Conservation (phyloP, 2,329 filamentous ascomycete genomes). For the Phyllosticta capitalensis region DNA sequence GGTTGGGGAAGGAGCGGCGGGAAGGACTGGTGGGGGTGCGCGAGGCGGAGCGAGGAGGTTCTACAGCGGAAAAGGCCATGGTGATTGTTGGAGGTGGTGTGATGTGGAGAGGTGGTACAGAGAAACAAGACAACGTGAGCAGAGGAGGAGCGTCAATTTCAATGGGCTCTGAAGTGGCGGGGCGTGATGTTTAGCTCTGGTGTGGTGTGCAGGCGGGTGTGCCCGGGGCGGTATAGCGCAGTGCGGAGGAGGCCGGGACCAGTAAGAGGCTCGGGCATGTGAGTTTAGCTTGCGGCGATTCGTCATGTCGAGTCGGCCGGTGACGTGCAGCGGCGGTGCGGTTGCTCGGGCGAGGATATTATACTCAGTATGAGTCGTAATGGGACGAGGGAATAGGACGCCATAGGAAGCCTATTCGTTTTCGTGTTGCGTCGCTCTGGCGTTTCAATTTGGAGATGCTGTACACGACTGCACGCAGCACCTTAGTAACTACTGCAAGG, state of each 20-base stretch:
- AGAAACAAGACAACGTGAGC: neutral
- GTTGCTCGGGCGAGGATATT: neutral
- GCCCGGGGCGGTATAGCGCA: neutral
- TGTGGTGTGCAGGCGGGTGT: neutral
- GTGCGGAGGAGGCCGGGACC: neutral
- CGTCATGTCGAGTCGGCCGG: neutral
- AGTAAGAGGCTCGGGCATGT: neutral
- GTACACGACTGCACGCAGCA: too few relatives aligned
- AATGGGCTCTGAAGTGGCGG: neutral
- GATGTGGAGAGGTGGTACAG: neutral
- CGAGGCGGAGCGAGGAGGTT: conserved; percentile 3
- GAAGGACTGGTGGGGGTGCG: conserved; percentile 15
- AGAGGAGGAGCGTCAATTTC: neutral
- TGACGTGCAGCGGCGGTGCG: neutral
- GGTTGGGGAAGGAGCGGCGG: conserved; percentile 49
- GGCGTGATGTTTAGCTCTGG: neutral
- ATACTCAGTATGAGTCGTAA: neutral
- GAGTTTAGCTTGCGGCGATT: neutral
- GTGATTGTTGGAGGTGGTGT: neutral
- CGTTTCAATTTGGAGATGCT: neutral
- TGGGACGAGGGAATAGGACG: too few relatives aligned
- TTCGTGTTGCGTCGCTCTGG: neutral
- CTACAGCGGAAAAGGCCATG: conserved; percentile 5
- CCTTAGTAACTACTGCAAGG: neutral
- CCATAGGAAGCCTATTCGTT: neutral